Evolutionary conservation across 2,329 filamentous ascomycete species (phyloP).

Genomic region (Trichophyton benhamiae): DNA sequence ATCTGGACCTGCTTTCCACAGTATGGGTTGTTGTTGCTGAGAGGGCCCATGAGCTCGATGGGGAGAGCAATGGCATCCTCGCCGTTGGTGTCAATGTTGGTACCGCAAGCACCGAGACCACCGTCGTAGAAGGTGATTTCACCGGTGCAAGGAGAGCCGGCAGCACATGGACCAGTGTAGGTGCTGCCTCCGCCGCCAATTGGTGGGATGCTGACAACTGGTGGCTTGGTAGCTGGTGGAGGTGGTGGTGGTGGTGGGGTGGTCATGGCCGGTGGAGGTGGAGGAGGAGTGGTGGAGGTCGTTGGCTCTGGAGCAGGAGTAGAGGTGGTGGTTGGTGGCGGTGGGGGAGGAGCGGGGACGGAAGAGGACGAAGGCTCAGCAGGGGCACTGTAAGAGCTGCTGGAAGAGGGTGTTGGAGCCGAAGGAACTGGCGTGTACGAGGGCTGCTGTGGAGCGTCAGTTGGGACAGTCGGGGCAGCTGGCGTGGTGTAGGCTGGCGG

Average conservation of each 20-base stretch:
- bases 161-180: conserved; percentile 17
- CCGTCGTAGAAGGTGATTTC: conserved; percentile 64
- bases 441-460: conserved; percentile 30
- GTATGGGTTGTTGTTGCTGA: conserved; percentile 55
- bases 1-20: conserved; percentile 60
- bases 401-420: not conserved
- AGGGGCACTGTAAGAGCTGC: not conserved
- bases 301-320: not conserved
- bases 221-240: conserved; percentile 8
- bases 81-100: conserved; percentile 43
- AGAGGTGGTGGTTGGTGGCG: conserved; percentile 4
- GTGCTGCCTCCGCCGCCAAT: conserved; percentile 11
- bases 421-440: conserved; percentile 14
- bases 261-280: conserved; percentile 4
- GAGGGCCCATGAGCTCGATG: conserved; percentile 47
- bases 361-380: not conserved
- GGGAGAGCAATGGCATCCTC: conserved; percentile 60
- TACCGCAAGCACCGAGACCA: conserved; percentile 58
- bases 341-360: conserved; percentile 1
- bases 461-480: conserved; percentile 25
- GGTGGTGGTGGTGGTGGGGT: conserved; percentile 14
- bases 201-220: conserved; percentile 2
- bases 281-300: not conserved
- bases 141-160: conserved; percentile 34
- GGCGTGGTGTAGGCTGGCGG: conserved; percentile 30